Evolutionary conservation across 139 green algal species (phyloP).

Genomic region (Chlorella sorokiniana): DNA sequence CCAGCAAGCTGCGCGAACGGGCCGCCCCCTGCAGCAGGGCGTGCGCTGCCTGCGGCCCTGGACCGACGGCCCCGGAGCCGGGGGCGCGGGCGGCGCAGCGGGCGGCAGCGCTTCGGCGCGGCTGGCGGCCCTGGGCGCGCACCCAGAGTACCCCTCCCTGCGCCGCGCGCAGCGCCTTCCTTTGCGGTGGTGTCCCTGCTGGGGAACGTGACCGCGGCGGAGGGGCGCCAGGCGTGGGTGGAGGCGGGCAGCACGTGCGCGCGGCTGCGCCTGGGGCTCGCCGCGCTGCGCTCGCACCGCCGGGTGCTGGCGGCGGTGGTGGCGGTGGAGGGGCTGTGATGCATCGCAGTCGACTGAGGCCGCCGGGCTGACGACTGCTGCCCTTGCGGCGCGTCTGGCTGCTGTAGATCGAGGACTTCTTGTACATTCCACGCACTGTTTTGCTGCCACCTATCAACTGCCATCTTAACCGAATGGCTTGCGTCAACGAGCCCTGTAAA

Average conservation of each 20-base stretch:
- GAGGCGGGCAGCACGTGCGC: constrained; percentile 34
- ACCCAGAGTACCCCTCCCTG: constrained; percentile 27
- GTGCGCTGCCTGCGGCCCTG: constrained; percentile 50
- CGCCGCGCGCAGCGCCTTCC: constrained; percentile 33
- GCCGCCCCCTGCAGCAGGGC: constrained; percentile 40
- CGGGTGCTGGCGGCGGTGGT: constrained; percentile 44
- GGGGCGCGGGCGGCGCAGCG: not conserved
- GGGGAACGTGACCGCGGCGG: constrained; percentile 1
- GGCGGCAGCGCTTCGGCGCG: too few species aligned
- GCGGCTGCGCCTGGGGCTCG: constrained; percentile 39
- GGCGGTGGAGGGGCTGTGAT: constrained; percentile 15
- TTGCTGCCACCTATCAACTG: too few species aligned
- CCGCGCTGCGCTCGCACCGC: constrained; percentile 39
- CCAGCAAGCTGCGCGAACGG: constrained; percentile 17
- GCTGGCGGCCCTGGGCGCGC: not conserved
- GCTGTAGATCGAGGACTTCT: too few species aligned
- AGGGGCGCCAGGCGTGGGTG: constrained; percentile 47
- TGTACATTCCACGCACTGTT: too few species aligned
- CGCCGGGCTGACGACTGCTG: too few species aligned
- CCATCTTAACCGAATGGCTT: too few species aligned
- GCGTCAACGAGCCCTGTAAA: too few species aligned
- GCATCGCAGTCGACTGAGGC: too few species aligned
- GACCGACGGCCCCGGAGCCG: not conserved
- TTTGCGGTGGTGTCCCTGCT: constrained; percentile 9
- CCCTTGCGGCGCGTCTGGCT: too few species aligned